Base-by-base conservation (phyloP, 192 early-diverging fungal species). In the Rhizoclosmatium globosum region DNA sequence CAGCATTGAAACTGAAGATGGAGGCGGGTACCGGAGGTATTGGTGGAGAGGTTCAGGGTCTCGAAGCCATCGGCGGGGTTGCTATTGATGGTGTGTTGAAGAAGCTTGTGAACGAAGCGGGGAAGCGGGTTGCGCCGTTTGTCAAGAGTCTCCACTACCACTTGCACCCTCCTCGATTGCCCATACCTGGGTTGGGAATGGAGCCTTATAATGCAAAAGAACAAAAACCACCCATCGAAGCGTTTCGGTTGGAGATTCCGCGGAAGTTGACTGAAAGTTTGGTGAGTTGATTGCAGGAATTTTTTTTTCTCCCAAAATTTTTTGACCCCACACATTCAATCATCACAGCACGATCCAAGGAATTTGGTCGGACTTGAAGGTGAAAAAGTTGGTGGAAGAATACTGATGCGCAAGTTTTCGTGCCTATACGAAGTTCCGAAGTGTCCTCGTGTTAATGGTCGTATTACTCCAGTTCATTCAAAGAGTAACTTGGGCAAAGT, bases 101-200 rank as follows among this genome's bases (percentile, higher is more conserved):
- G 38, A 31, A 69, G 45, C 53, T 19, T 11, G 7, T 56, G 7
- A 19, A 7, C 53, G 53, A 7, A 19, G 53, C 19, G 53, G 7
- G 53, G 19, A 56, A 56, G n/a, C n/a, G n/a, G n/a, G n/a, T n/a
- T n/a, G n/a, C n/a, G n/a, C n/a, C n/a, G n/a, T 15, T 39, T 9
- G 21, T 31, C 57, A 68, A 39, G 45, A 71, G 72, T 43, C 21
- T 78, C 23, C 77, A 78, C 41, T 78, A 78, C 41, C 43, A 70
- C 58, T 46, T 78, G 17, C 77, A 78, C 45, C 77, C 77, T 2
- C 77, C 77, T 1, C 4, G 15, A 1, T n/a, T 61, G 9, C 65
- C 67, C 7, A 21, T 3, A 23, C 50, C 77, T 2, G 77, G 77
- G 42, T 43, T 78, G 6, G 11, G 47, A 15, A 31, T 78, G 53